phyloP scores from a whole-genome alignment of 306 rosid genomes.

The Pterocarpus santalinus region DNA sequence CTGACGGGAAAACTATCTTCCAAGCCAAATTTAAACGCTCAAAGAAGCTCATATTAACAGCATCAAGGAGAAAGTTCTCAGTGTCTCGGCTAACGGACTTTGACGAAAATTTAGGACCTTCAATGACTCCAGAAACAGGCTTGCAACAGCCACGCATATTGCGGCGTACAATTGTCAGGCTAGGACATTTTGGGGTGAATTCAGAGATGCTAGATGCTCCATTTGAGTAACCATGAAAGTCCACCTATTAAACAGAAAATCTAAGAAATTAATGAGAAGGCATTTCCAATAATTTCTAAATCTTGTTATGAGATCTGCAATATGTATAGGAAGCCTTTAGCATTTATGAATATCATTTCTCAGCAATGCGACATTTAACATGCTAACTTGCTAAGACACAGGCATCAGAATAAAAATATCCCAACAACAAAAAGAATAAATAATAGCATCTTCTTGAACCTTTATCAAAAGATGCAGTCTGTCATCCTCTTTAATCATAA shows the following conservation, averaged over 20 bases:
- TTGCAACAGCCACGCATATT: constrained; percentile 54
- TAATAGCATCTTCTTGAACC: neutral
- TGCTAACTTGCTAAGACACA: neutral
- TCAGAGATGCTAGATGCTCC: constrained; percentile 66
- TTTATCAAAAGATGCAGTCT: neutral
- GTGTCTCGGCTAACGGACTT: constrained; percentile 69
- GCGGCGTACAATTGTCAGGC: constrained; percentile 52
- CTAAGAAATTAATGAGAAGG: constrained; percentile 33
- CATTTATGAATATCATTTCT: neutral
- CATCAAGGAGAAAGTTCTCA: constrained; percentile 83
- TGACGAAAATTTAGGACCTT: constrained; percentile 57
- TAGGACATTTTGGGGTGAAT: constrained; percentile 61
- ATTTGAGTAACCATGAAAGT: constrained; percentile 56
- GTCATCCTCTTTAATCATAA: constrained; percentile 3
- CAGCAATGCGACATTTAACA: constrained; percentile 35
- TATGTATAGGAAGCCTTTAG: neutral
- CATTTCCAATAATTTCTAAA: neutral
- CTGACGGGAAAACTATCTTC: constrained; percentile 88
- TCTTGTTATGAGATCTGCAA: constrained; percentile 1
- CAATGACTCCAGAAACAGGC: constrained; percentile 55
- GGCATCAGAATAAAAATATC: constrained; percentile 32
- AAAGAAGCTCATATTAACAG: constrained; percentile 88
- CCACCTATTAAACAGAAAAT: constrained; percentile 65
- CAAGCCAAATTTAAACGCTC: constrained; percentile 93
- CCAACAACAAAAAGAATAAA: neutral